Conservation (phyloP, 192 early-diverging fungal genomes). For the Borealophlyctis nickersoniae region DNA sequence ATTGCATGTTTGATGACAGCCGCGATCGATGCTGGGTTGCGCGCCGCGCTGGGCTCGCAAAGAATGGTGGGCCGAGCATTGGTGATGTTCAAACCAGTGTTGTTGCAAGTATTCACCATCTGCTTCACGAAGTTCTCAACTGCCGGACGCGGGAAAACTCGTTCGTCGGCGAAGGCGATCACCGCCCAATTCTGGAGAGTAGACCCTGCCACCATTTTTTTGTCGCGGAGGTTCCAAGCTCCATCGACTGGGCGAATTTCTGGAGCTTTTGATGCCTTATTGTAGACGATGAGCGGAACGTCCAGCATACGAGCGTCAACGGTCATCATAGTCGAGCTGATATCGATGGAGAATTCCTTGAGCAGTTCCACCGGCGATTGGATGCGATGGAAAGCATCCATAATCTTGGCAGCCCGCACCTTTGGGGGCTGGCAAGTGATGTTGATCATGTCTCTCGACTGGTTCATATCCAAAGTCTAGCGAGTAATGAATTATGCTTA, state of each 20-base stretch:
- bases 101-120: conserved; percentile 6
- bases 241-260: conserved; percentile 18
- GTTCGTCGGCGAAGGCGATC: conserved; percentile 14
- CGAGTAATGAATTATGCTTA: background rate
- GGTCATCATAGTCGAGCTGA: conserved; percentile 13
- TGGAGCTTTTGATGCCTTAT: conserved; percentile 1
- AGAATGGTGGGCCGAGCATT: background rate
- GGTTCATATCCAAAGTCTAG: conserved; percentile 25
- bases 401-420: conserved; percentile 1
- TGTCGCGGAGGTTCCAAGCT: conserved; percentile 33
- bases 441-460: conserved; percentile 28
- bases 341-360: conserved; percentile 13
- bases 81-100: conserved; percentile 7
- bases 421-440: conserved; percentile 33
- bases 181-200: conserved; percentile 11
- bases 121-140: conserved; percentile 17
- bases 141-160: conserved; percentile 1
- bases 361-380: conserved; percentile 7
- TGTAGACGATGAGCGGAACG: conserved; percentile 12
- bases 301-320: conserved; percentile 25
- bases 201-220: conserved; percentile 13
- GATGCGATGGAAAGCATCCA: conserved; percentile 11
- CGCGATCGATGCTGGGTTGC: background rate
- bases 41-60: conserved; percentile 5
- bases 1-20: background rate